phyloP scores from a whole-genome alignment of 257 asterid species.

The Solanum rostratum region DNA sequence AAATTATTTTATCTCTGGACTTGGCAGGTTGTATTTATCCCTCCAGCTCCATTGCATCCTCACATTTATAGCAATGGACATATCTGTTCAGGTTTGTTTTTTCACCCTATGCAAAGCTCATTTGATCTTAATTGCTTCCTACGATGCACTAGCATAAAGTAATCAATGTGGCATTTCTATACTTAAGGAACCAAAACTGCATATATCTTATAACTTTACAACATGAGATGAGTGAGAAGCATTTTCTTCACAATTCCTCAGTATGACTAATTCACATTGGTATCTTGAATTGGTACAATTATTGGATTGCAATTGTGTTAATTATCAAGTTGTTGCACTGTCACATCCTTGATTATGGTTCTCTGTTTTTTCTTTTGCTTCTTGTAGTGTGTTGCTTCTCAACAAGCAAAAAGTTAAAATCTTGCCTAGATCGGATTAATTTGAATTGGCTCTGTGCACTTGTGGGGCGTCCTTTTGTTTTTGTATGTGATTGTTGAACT shows the following conservation, averaged over 20 bases:
- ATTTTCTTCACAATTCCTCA: not conserved
- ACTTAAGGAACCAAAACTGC: not conserved
- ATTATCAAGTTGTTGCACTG: not conserved
- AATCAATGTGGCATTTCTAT: not conserved
- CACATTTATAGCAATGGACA: constrained; percentile 95
- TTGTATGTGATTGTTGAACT: not conserved
- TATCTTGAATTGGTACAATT: not conserved
- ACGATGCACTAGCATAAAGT: not conserved
- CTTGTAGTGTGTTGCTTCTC: not conserved
- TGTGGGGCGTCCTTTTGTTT: not conserved
- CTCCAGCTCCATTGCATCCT: constrained; percentile 87
- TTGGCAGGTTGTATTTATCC: constrained; percentile 58
- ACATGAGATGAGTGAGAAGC: not conserved
- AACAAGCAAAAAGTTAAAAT: not conserved
- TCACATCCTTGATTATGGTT: not conserved
- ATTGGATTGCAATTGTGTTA: not conserved
- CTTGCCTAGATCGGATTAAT: not conserved
- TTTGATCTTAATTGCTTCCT: not conserved
- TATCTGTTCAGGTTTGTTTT: constrained; percentile 72
- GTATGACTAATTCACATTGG: not conserved
- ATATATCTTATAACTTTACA: not conserved
- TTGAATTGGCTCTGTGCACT: not conserved
- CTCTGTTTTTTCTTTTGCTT: not conserved
- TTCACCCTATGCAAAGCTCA: not conserved
- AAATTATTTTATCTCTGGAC: not conserved